Conservation (phyloP, 2,329 filamentous ascomycete species). For the Epichloe amarillans region DNA sequence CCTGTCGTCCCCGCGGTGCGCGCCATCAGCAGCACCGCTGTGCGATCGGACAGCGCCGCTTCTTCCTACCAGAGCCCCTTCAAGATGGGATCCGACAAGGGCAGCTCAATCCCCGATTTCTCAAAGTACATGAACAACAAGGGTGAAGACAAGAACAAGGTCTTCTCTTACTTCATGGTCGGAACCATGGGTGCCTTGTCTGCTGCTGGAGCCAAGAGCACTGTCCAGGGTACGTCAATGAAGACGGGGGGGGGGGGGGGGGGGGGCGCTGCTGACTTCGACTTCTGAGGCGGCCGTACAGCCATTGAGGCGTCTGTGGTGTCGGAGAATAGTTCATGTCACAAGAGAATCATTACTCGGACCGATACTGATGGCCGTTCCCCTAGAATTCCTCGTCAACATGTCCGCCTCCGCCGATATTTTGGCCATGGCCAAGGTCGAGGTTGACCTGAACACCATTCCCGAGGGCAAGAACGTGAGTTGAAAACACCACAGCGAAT, state of each 20-base stretch:
- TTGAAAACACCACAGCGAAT: slow-evolving; percentile 10
- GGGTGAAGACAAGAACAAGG: slow-evolving; percentile 59
- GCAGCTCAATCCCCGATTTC: slow-evolving; percentile 74
- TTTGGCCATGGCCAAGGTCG: slow-evolving; percentile 97
- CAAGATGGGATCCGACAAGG: slow-evolving; percentile 43
- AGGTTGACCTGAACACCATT: slow-evolving; percentile 83
- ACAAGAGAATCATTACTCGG: slow-evolving; percentile 10
- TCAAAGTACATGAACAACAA: slow-evolving; percentile 69
- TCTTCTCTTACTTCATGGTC: slow-evolving; percentile 98
- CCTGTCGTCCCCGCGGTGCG: slow-evolving; percentile 30
- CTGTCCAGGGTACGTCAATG: slow-evolving; percentile 73
- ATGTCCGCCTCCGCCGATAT: slow-evolving; percentile 99
- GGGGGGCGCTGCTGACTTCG: neutral
- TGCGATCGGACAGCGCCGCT: slow-evolving; percentile 34
- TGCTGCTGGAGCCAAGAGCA: slow-evolving; percentile 91
- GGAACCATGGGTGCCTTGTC: slow-evolving; percentile 85
- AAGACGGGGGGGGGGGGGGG: neutral
- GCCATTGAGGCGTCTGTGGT: slow-evolving; percentile 14
- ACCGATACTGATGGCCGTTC: slow-evolving; percentile 16
- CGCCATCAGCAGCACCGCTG: slow-evolving; percentile 42
- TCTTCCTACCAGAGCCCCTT: slow-evolving; percentile 48
- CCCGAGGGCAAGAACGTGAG: slow-evolving; percentile 98
- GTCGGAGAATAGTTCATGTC: slow-evolving; percentile 3
- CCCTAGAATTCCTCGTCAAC: slow-evolving; percentile 92
- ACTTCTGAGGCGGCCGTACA: neutral